A percentile compares a stretch with the other conserved stretches of the same genome.
Conservation (phyloP, 78 protist genomes). For the Cavenderia fasciculata region DNA sequence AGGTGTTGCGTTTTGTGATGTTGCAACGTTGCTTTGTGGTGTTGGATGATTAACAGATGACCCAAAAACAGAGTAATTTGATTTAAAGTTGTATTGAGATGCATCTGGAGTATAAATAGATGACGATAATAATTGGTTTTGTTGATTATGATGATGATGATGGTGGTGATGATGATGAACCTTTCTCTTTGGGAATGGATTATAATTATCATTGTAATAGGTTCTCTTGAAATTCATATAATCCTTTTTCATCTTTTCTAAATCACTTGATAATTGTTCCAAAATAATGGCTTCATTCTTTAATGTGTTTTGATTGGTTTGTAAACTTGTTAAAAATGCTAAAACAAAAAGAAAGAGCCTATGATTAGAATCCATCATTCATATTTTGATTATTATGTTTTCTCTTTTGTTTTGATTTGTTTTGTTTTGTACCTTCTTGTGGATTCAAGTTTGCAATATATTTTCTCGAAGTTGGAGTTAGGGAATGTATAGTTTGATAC, state of each 20-base stretch:
- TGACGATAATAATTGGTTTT: constrained; percentile 3
- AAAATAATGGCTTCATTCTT: constrained; percentile 27
- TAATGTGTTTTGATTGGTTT: constrained; percentile 53
- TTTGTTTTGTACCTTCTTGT: constrained; percentile 41
- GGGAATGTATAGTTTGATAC: constrained; percentile 13
- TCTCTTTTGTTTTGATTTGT: neutral
- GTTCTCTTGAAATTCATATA: constrained; percentile 15
- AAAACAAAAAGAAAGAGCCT: neutral
- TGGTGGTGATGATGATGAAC: neutral
- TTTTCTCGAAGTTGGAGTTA: constrained; percentile 17
- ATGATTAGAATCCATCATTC: neutral
- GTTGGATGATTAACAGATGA: neutral
- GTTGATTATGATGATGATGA: neutral
- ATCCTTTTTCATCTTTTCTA: constrained; percentile 31
- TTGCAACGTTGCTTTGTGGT: neutral
- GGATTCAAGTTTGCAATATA: constrained; percentile 17
- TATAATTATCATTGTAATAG: constrained; percentile 36
- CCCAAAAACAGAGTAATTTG: constrained; percentile 57
- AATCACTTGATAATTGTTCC: neutral
- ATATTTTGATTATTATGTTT: neutral
- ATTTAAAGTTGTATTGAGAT: neutral
- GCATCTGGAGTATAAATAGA: too few species aligned
- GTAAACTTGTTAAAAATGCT: constrained; percentile 67
- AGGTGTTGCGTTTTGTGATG: neutral
- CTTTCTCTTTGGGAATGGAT: constrained; percentile 49